Percentiles rank a stretch among this genome's conserved stretches.
These are phyloP conservation scores for Martensiomyces pterosporus DNA, from an alignment of 192 early-diverging fungal species.

Conservation along the genomic window DNA sequence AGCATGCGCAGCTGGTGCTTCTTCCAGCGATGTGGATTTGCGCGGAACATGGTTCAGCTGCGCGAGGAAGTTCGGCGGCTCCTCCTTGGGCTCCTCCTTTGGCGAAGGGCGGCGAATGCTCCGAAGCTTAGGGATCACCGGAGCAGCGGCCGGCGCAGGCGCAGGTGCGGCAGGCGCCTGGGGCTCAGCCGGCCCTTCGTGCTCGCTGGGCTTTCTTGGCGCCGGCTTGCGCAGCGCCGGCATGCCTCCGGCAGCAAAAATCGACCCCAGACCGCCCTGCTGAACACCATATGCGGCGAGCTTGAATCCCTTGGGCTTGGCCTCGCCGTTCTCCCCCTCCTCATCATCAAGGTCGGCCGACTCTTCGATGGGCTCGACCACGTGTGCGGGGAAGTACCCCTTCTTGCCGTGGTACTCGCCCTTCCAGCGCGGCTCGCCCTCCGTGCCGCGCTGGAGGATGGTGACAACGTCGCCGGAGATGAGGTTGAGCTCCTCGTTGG, in stretches of 20 bases:
- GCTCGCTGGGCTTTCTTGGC: conserved; percentile 24
- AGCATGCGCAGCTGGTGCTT: conserved; percentile 11
- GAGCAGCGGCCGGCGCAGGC: conserved; percentile 12
- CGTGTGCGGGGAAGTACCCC: conserved; percentile 65
- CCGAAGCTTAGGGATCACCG: conserved; percentile 43
- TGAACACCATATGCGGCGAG: conserved; percentile 76
- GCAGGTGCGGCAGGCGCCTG: conserved; percentile 5
- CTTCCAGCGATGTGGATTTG: conserved; percentile 18
- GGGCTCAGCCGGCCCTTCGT: conserved; percentile 7
- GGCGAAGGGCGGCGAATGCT: conserved; percentile 26
- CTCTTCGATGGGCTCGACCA: conserved; percentile 50
- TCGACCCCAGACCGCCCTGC: conserved; percentile 70
- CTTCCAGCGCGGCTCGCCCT: conserved; percentile 61
- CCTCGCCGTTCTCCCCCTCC: background rate
- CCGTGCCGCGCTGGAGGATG: conserved; percentile 56
- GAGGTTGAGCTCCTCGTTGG: conserved; percentile 63
- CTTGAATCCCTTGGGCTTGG: conserved; percentile 50
- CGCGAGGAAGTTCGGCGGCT: conserved; percentile 39
- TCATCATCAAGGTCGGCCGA: conserved; percentile 21
- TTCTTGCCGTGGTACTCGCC: conserved; percentile 77
- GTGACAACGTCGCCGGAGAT: conserved; percentile 64
- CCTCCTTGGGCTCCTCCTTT: conserved; percentile 26
- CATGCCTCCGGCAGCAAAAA: conserved; percentile 68
- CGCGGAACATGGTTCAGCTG: conserved; percentile 42
- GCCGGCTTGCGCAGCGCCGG: conserved; percentile 61